Percentiles rank a stretch among this genome's conserved stretches.
Conservation (phyloP, 208 protist species). For the Angomonas deanei region DNA sequence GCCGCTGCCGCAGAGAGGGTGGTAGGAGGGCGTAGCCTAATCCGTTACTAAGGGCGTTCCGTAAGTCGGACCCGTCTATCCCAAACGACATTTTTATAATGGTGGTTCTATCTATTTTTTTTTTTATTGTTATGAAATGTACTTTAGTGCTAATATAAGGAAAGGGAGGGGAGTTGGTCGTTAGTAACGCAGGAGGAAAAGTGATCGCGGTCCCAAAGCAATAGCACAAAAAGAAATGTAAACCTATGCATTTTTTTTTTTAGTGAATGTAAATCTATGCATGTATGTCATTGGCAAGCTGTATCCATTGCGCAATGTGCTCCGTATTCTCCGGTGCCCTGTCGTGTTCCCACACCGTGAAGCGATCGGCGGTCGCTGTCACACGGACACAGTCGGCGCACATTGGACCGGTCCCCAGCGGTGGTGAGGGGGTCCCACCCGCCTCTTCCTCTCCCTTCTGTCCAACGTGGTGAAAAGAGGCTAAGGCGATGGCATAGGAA, state of each 20-base stretch:
- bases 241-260: neutral
- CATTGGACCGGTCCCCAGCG: neutral
- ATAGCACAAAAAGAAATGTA: neutral
- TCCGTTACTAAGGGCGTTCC: conserved; percentile 28
- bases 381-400: conserved; percentile 14
- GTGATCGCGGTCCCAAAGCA: no score
- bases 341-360: conserved; percentile 63
- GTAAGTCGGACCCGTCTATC: neutral
- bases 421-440: neutral
- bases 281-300: conserved; percentile 38
- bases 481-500: conserved; percentile 24
- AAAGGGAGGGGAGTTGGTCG: no score
- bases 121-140: neutral
- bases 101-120: neutral
- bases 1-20: conserved; percentile 56
- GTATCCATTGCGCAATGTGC: conserved; percentile 43
- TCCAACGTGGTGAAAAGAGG: neutral
- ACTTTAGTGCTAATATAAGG: conserved; percentile 1
- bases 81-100: neutral
- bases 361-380: conserved; percentile 15
- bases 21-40: conserved; percentile 49
- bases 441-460: neutral
- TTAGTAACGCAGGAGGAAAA: no score
- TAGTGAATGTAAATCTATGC: no score
- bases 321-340: conserved; percentile 19